Base-by-base conservation (phyloP, 768 basidiomycete species). In the Russula dissimulans region DNA sequence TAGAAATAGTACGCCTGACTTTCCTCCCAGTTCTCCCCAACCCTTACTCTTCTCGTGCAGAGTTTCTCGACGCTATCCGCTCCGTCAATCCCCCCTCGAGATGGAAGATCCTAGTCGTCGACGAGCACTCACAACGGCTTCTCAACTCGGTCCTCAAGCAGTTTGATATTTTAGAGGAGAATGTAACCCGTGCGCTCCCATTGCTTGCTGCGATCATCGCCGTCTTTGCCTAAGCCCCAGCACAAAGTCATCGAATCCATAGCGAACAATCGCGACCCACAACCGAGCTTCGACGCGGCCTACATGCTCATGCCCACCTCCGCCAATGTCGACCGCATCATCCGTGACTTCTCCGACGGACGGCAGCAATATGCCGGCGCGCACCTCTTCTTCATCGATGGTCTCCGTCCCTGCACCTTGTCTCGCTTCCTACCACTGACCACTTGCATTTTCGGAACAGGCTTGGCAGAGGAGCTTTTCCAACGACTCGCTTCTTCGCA, bases 61-160 rank as follows among this genome's bases (percentile, higher is more conserved):
- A 88, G 70, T 93, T 95, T 71, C 79, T 95, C 62, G 89, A 92
- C 51, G 85, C 89, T 17, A 87, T 95, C 67, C 81, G 89, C 71
- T 89, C 90, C 47, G 91, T 92, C 49, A 84, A 87, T 69, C 91
- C 95, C 3, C 84, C 87, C 18, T 84, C 83, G 59, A 77, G 83
- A 80, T 99, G 97, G 97, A 99, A 99, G 82, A 89, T 97, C 66
- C 83, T 98, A 46, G 93, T 99, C 60, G 89, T 98, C 55, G 97
- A 99, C 72, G 91, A 94, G 65, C 83, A 91, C 73, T 87, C 94
- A 29, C 87, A 94, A 73, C 84, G 80, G 70, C 75, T 98, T 56
- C 73, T 99, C 48, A 81, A 85, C 62, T 83, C 88, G 9, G 91
- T 95, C 4, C 79, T 97, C 67, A 93, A 92, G 74, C 87, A 91